Evolutionary conservation across 352 stramenopile species (phyloP), one percentile per base, ranked within the genome.

Genomic region (Pythium brachiatum): DNA sequence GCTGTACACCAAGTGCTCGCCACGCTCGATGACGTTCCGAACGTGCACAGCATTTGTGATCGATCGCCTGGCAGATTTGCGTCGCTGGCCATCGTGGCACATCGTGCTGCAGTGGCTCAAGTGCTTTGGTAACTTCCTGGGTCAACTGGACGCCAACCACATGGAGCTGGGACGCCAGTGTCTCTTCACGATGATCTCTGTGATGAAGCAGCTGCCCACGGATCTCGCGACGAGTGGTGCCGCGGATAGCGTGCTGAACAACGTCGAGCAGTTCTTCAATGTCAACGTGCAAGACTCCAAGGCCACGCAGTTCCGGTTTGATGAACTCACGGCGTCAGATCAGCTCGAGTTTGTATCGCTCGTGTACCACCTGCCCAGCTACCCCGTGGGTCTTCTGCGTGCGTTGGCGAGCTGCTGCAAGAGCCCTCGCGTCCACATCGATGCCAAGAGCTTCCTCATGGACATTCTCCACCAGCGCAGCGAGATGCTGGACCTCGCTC

Each of bases 401-500:
- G 81, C 78, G 6, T 69, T 94, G 25, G 73, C 86, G 21, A 85
- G 76, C 31, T 92, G 83, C 66, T 92, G 86, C 67, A 92, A 94
- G 60, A 90, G 78, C 55, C 20, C 65, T 16, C 53, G 68, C 18
- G 79, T 94, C 11, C 62, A 79, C 51, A 60, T 75, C 25, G 72
- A 92, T 36, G 83, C 81, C n/a, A 94, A 94, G 70, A 91, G 74
- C 31, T 94, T 92, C 48, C 63, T 92, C 20, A 78, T 94, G 43
- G 86, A 94, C 47, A 90, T 94, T 68, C 39, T 94, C 2, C 79
- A 87, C 62, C 80, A 90, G 58, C 78, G 83, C 6, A 69, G 75
- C 26, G 70, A 87, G 23, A 66, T 57, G 54, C 59, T 94, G 41
- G 81, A 94, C 58, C 72, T 92, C 2, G 83, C 79, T 6, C 81